Conservation (phyloP, 164 flowering plant genomes). For the Echeveria elegans region DNA sequence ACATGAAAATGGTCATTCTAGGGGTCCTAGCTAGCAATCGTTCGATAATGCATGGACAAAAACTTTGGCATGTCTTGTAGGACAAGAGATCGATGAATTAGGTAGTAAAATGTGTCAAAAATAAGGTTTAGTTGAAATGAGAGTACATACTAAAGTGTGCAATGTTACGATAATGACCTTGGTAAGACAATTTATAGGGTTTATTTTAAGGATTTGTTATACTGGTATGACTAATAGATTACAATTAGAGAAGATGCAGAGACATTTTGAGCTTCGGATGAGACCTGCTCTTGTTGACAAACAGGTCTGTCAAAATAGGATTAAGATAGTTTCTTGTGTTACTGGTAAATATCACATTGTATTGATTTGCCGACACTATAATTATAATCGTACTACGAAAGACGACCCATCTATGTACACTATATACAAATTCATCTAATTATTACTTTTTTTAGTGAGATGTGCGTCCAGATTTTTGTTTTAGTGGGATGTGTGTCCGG, state of each 20-base stretch:
- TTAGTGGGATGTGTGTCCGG: too few species aligned
- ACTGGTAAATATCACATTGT: background rate
- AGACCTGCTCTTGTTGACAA: background rate
- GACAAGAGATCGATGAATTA: background rate
- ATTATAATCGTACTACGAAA: background rate
- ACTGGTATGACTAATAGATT: background rate
- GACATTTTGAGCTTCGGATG: background rate
- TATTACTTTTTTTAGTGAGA: too few species aligned
- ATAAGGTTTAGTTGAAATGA: background rate
- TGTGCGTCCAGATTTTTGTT: too few species aligned
- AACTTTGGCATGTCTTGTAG: background rate
- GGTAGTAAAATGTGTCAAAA: background rate
- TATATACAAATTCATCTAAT: too few species aligned
- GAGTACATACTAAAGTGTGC: background rate
- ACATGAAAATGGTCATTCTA: background rate
- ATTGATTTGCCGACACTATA: background rate
- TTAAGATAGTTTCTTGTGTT: background rate
- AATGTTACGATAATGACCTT: background rate
- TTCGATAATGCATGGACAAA: background rate
- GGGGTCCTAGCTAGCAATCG: background rate
- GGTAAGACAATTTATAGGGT: background rate
- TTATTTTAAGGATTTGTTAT: too few species aligned
- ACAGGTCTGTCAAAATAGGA: background rate
- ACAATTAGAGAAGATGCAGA: background rate
- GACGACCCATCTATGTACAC: too few species aligned